phyloP scores from a whole-genome alignment of 257 asterid species.

The Jacaranda mimosifolia region DNA sequence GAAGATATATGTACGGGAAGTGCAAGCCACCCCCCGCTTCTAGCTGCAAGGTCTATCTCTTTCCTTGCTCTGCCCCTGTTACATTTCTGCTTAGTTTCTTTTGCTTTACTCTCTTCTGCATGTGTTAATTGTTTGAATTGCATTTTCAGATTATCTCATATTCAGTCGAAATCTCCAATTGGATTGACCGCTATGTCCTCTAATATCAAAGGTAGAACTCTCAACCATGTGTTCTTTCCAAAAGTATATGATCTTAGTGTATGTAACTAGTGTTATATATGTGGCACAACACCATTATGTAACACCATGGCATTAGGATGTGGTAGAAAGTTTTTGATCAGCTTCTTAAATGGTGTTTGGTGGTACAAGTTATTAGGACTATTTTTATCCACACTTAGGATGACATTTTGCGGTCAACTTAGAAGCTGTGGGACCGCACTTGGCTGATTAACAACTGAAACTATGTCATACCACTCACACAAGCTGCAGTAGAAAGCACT shows the following conservation, averaged over 20 bases:
- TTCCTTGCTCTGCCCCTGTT: conserved; percentile 19
- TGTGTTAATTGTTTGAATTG: neutral
- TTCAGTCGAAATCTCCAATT: conserved; percentile 87
- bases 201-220: conserved; percentile 79
- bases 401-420: neutral
- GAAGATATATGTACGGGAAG: conserved; percentile 91
- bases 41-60: conserved; percentile 69
- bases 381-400: neutral
- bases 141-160: conserved; percentile 73
- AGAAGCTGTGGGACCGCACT: too few species aligned
- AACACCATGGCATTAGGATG: conserved; percentile 98
- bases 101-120: conserved; percentile 1
- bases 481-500: neutral
- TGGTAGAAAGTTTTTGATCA: conserved; percentile 69
- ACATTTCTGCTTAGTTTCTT: too few species aligned
- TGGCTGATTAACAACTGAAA: too few species aligned
- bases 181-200: conserved; percentile 92
- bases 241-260: conserved; percentile 7
- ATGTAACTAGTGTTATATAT: conserved; percentile 24
- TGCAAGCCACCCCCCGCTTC: conserved; percentile 91
- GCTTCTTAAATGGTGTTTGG: neutral
- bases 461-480: neutral
- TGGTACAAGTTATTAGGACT: neutral
- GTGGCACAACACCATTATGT: conserved; percentile 82
- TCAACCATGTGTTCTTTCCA: neutral